These are phyloP conservation scores for Lachancea mirantina DNA, from an alignment of 805 yeast species.

Conservation along the genomic window DNA sequence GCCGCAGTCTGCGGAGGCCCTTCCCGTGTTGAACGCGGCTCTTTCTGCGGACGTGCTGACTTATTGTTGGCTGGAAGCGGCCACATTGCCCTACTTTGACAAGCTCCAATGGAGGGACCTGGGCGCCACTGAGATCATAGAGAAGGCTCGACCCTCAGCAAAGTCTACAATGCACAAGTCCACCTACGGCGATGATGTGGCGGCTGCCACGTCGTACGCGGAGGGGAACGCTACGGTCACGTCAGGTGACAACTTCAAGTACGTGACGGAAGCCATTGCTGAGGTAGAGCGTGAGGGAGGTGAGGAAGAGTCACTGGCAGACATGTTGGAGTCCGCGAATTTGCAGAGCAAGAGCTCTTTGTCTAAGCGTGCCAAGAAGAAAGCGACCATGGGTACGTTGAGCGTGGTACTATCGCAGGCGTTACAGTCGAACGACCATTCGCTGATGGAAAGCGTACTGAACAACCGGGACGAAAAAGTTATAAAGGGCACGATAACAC, in stretches of 20 bases:
- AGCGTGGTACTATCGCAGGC: conserved; percentile 86
- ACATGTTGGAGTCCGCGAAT: conserved; percentile 31
- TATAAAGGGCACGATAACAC: conserved; percentile 47
- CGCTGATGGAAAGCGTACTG: conserved; percentile 79
- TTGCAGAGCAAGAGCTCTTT: conserved; percentile 21
- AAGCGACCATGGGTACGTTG: conserved; percentile 65
- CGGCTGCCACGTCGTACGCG: conserved; percentile 48
- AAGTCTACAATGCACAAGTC: conserved; percentile 9
- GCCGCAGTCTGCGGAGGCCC: conserved; percentile 33
- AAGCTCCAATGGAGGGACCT: conserved; percentile 40
- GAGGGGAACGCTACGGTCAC: conserved; percentile 57
- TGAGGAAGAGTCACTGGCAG: conserved; percentile 48
- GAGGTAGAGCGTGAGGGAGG: conserved; percentile 37
- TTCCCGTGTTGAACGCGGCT: conserved; percentile 25
- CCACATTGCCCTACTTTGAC: conserved; percentile 51
- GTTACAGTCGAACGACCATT: conserved; percentile 74
- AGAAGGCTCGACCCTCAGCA: conserved; percentile 10
- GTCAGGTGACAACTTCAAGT: conserved; percentile 56
- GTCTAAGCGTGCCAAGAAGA: conserved; percentile 35
- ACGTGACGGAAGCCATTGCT: conserved; percentile 40
- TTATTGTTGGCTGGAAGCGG: conserved; percentile 57
- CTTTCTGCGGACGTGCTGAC: conserved; percentile 34
- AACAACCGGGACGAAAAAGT: conserved; percentile 43
- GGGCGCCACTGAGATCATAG: conserved; percentile 24
- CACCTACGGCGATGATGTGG: conserved; percentile 36